A percentile compares a stretch with the other conserved stretches of the same genome.
Evolutionary conservation across 805 yeast genomes (phyloP).

Genomic region (Candida ipomoeae): DNA sequence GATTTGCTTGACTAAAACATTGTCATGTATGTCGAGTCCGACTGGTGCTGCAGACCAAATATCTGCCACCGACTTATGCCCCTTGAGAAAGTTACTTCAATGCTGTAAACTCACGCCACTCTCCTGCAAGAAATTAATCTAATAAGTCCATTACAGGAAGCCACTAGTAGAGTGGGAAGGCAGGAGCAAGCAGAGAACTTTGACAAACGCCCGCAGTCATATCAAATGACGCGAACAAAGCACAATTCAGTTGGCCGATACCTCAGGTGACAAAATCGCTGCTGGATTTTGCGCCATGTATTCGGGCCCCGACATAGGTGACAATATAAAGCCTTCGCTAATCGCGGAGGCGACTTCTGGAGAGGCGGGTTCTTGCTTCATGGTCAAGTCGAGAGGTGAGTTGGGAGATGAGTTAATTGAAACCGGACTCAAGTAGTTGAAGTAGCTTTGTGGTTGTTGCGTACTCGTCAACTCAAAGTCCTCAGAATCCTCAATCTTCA

Average conservation of each 20-base stretch:
- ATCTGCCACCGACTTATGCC: not conserved
- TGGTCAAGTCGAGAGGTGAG: conserved; percentile 39
- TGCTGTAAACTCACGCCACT: conserved; percentile 26
- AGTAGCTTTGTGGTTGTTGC: conserved; percentile 17
- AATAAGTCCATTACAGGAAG: conserved; percentile 3
- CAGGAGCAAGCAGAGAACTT: conserved; percentile 31
- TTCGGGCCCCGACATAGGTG: conserved; percentile 24
- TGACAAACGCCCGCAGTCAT: not conserved
- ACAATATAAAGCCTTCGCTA: conserved; percentile 6
- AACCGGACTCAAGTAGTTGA: conserved; percentile 41
- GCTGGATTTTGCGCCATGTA: conserved; percentile 45
- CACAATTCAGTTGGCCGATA: conserved; percentile 1
- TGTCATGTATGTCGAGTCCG: conserved; percentile 28
- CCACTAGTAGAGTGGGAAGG: conserved; percentile 1
- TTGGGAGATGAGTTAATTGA: conserved; percentile 37
- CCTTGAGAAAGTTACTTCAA: conserved; percentile 26
- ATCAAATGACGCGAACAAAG: conserved; percentile 4
- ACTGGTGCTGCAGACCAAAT: conserved; percentile 40
- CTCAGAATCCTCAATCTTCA: conserved; percentile 11
- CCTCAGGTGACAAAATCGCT: conserved; percentile 36
- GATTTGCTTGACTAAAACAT: not conserved
- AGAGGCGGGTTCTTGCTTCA: conserved; percentile 17
- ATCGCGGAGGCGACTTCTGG: conserved; percentile 1
- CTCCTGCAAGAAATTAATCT: conserved; percentile 9
- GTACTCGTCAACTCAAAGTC: conserved; percentile 6